These are phyloP conservation scores for Dothidotthia symphoricarpi DNA, from an alignment of 2,329 filamentous ascomycete genomes.

Conservation along the genomic window DNA sequence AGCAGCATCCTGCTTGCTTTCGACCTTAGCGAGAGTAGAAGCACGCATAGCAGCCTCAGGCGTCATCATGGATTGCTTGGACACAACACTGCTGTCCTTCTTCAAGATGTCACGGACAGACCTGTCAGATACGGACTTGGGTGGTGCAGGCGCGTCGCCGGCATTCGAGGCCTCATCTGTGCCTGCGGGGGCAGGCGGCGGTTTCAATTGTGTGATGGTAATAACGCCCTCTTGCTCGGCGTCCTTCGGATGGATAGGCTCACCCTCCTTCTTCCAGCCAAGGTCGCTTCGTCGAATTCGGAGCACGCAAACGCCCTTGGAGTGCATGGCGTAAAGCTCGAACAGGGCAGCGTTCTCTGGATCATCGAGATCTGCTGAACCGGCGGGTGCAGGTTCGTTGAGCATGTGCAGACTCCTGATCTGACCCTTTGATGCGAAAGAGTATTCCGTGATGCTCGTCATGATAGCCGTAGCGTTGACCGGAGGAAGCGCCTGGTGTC, in stretches of 20 bases:
- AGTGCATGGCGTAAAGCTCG: slow-evolving; percentile 96
- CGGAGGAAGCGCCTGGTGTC: slow-evolving; percentile 66
- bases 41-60: slow-evolving; percentile 42
- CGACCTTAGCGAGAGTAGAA: slow-evolving; percentile 44
- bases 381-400: slow-evolving; percentile 66
- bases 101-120: slow-evolving; percentile 38
- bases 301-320: slow-evolving; percentile 89
- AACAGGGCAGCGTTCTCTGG: slow-evolving; percentile 74
- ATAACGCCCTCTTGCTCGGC: slow-evolving; percentile 73
- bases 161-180: slow-evolving; percentile 42
- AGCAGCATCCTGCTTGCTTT: slow-evolving; percentile 44
- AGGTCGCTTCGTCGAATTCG: slow-evolving; percentile 84
- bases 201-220: slow-evolving; percentile 65
- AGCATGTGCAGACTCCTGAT: slow-evolving; percentile 90
- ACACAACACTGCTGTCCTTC: slow-evolving; percentile 36
- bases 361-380: slow-evolving; percentile 54
- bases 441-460: slow-evolving; percentile 94
- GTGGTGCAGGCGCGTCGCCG: slow-evolving; percentile 33
- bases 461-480: slow-evolving; percentile 96
- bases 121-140: slow-evolving; percentile 37
- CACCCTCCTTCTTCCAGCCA: slow-evolving; percentile 88
- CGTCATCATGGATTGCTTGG: slow-evolving; percentile 34
- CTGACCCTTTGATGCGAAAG: slow-evolving; percentile 79
- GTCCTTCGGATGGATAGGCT: slow-evolving; percentile 76
- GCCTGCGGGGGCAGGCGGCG: slow-evolving; percentile 21